phyloP scores from a whole-genome alignment of 106 monocot species.

The Dioscorea dumetorum region DNA sequence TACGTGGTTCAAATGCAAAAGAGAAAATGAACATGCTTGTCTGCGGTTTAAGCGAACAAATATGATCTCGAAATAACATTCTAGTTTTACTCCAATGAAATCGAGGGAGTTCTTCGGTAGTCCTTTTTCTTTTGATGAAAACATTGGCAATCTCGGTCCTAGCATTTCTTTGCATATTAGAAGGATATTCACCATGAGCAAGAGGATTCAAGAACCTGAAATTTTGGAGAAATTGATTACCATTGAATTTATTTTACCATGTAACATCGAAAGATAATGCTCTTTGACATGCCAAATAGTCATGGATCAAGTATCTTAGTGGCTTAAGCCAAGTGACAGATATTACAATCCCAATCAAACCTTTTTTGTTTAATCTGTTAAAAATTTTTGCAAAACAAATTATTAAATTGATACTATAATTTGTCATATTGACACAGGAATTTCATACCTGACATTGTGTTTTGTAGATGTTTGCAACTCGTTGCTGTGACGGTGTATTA shows the following conservation, averaged over 20 bases:
- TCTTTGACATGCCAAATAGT: no score
- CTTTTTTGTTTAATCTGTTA: no score
- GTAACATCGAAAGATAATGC: slow-evolving; percentile 28
- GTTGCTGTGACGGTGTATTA: slow-evolving; percentile 30
- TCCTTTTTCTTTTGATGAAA: slow-evolving; percentile 23
- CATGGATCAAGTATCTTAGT: no score
- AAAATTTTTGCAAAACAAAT: no score
- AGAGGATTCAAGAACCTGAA: slow-evolving; percentile 38
- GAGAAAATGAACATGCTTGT: no score
- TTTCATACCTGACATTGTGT: slow-evolving; percentile 36
- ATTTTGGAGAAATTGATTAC: not conserved
- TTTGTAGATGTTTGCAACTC: slow-evolving; percentile 31
- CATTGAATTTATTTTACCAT: slow-evolving; percentile 14
- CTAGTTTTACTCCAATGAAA: slow-evolving; percentile 54
- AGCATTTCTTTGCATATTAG: slow-evolving; percentile 26
- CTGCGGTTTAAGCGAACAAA: slow-evolving; percentile 8
- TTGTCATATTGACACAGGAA: no score
- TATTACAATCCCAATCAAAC: no score
- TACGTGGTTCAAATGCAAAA: no score
- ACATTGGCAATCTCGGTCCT: slow-evolving; percentile 20
- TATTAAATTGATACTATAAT: no score
- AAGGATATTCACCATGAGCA: slow-evolving; percentile 32
- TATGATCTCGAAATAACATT: no score
- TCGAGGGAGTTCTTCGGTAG: slow-evolving; percentile 32
- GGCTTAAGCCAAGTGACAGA: no score